These are phyloP conservation scores for Ceratorhiza oryzae-sativae DNA, from an alignment of 1,284 basidiomycete species.

Conservation along the genomic window DNA sequence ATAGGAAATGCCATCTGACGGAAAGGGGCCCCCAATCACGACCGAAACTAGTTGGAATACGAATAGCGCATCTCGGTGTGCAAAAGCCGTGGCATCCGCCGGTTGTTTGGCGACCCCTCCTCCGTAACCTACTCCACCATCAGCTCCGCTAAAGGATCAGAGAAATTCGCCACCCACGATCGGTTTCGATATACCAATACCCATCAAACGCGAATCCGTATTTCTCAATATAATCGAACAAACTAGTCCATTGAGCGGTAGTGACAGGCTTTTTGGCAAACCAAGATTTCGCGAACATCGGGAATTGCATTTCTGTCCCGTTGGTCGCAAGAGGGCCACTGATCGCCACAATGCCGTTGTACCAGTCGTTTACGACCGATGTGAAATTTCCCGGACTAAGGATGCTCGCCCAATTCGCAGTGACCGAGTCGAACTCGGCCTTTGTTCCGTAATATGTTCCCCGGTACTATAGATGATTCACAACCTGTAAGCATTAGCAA, in stretches of 20 bases:
- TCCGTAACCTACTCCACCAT: not conserved
- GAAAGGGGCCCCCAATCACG: not conserved
- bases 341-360: conserved; percentile 20
- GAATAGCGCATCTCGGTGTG: not conserved
- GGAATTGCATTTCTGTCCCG: not conserved
- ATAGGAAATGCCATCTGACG: not conserved
- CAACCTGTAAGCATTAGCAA: not conserved
- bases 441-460: conserved; percentile 21
- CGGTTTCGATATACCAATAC: conserved; percentile 35
- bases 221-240: conserved; percentile 33
- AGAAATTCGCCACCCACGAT: conserved; percentile 15
- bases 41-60: not conserved
- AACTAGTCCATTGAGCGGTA: conserved; percentile 9
- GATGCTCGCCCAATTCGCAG: conserved; percentile 12
- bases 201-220: not conserved
- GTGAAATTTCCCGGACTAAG: conserved; percentile 21
- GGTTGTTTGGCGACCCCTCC: not conserved
- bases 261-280: conserved; percentile 18
- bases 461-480: not conserved
- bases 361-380: conserved; percentile 2
- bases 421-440: not conserved
- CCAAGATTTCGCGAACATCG: not conserved
- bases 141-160: not conserved
- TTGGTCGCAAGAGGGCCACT: not conserved
- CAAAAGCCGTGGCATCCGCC: not conserved